phyloP scores from a whole-genome alignment of 2,329 filamentous ascomycete genomes.

The Beauveria sp. region DNA sequence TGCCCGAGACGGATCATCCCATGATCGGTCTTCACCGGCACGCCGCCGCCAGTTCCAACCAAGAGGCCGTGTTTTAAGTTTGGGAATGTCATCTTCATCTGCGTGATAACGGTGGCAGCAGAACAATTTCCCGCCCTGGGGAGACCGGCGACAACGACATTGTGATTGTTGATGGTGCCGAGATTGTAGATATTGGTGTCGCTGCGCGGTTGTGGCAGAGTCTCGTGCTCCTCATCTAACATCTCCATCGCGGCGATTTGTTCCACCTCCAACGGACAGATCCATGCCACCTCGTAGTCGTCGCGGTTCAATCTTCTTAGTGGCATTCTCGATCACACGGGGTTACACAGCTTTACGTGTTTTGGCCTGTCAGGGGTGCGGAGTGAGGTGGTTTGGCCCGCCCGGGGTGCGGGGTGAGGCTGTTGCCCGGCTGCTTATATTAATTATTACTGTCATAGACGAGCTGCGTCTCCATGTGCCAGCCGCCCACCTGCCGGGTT shows the following conservation, averaged over 20 bases:
- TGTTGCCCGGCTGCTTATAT: background rate
- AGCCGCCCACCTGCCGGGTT: background rate
- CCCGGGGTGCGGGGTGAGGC: background rate
- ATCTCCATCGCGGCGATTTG: conserved; percentile 19
- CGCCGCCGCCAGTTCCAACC: conserved; percentile 20
- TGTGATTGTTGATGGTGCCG: conserved; percentile 23
- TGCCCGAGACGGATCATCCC: conserved; percentile 19
- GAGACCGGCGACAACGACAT: conserved; percentile 25
- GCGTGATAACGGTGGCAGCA: conserved; percentile 24
- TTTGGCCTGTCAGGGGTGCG: background rate
- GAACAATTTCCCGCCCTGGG: conserved; percentile 24
- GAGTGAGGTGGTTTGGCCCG: background rate
- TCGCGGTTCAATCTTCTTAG: conserved; percentile 5
- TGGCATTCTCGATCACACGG: conserved; percentile 17
- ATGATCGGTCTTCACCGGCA: conserved; percentile 14
- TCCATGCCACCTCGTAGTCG: conserved; percentile 22
- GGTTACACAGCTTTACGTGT: background rate
- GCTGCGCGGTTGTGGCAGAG: conserved; percentile 8
- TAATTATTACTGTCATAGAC: background rate
- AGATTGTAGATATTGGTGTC: conserved; percentile 21
- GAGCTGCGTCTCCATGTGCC: background rate
- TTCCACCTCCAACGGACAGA: conserved; percentile 22
- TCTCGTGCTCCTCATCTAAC: conserved; percentile 19
- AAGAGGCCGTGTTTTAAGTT: conserved; percentile 18
- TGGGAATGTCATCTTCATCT: conserved; percentile 27